Percentiles rank a stretch among this genome's conserved stretches.
These are phyloP conservation scores for Lentinula lateritia DNA, from an alignment of 768 basidiomycete species.

Conservation along the genomic window DNA sequence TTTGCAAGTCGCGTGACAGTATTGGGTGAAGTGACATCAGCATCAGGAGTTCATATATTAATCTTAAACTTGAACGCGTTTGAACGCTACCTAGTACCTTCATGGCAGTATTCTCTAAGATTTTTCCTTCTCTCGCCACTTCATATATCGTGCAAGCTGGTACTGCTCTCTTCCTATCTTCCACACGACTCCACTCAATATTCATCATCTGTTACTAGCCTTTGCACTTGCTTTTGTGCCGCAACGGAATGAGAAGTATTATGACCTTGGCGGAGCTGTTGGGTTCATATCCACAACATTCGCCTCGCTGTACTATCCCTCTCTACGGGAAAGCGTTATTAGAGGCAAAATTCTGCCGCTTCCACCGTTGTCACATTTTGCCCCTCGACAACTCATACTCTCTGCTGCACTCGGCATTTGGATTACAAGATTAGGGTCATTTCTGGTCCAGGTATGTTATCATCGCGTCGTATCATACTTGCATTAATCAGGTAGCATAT, in stretches of 20 bases:
- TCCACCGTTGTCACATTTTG: slow-evolving; percentile 41
- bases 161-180: slow-evolving; percentile 15
- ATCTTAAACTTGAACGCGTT: background rate
- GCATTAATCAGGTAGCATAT: background rate
- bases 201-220: slow-evolving; percentile 22
- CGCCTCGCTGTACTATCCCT: slow-evolving; percentile 58
- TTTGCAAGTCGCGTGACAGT: no score
- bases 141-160: slow-evolving; percentile 49
- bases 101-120: slow-evolving; percentile 48
- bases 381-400: slow-evolving; percentile 56
- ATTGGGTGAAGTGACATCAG: no score
- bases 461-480: background rate
- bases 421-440: slow-evolving; percentile 57
- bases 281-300: slow-evolving; percentile 63
- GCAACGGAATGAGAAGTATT: slow-evolving; percentile 57
- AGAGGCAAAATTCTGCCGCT: slow-evolving; percentile 31
- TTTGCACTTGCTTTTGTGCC: slow-evolving; percentile 63
- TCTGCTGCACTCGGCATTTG: slow-evolving; percentile 55
- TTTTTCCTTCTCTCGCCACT: slow-evolving; percentile 42
- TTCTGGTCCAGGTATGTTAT: slow-evolving; percentile 43
- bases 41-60: no score
- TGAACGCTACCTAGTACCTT: slow-evolving; percentile 5
- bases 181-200: background rate
- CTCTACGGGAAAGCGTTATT: slow-evolving; percentile 44
- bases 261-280: slow-evolving; percentile 58